These are phyloP conservation scores for Spiraea crenata DNA, from an alignment of 331 rosid species.

Conservation along the genomic window DNA sequence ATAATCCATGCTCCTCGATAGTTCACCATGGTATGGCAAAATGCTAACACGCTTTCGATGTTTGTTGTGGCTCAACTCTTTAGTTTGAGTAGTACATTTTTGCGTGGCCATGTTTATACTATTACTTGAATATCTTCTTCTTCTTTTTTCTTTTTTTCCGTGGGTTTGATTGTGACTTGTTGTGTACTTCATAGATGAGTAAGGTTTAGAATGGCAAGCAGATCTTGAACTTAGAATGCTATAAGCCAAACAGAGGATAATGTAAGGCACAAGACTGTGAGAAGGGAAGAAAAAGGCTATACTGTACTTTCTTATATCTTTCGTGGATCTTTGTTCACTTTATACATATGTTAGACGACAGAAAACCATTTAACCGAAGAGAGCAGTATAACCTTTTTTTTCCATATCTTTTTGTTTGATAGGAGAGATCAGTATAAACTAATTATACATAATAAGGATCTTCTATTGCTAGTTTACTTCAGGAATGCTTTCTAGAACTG, in stretches of 20 bases:
- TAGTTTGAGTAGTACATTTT: not conserved
- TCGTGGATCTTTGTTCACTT: conserved; percentile 11
- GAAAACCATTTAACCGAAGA: conserved; percentile 8
- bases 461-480: conserved; percentile 54
- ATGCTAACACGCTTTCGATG: not conserved
- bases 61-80: not conserved
- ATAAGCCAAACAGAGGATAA: not conserved
- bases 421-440: not conserved
- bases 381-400: not conserved
- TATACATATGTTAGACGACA: conserved; percentile 5
- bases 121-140: not conserved
- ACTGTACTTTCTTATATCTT: not conserved
- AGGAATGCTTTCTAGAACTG: conserved; percentile 67
- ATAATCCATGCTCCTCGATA: not conserved
- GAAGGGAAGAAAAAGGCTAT: not conserved
- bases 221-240: not conserved
- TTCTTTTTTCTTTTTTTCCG: not conserved
- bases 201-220: not conserved
- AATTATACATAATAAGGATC: conserved; percentile 5
- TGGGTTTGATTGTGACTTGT: not conserved
- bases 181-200: not conserved
- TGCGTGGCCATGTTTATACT: not conserved
- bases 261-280: not conserved
- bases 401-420: not conserved
- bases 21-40: not conserved